phyloP scores from a whole-genome alignment of 2,329 filamentous ascomycete species.

The Trichophyton verrucosum region DNA sequence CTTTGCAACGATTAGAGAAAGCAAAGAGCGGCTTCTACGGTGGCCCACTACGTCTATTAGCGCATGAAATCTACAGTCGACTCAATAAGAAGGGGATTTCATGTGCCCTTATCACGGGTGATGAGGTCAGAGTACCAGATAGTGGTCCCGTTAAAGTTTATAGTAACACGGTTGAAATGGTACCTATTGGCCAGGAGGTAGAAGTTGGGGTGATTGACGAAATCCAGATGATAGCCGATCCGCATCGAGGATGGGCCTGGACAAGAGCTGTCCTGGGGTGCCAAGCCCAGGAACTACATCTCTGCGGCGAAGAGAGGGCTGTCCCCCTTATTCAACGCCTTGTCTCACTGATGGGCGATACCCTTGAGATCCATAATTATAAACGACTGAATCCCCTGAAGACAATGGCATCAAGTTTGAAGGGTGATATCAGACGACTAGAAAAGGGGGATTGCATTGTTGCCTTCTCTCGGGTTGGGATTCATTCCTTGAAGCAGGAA shows the following conservation, averaged over 20 bases:
- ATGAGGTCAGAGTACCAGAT: constrained; percentile 64
- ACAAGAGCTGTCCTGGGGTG: constrained; percentile 80
- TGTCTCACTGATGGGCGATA: constrained; percentile 67
- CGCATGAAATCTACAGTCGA: constrained; percentile 88
- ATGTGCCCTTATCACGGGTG: constrained; percentile 78
- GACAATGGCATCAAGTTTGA: constrained; percentile 51
- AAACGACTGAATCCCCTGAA: constrained; percentile 67
- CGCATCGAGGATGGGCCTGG: constrained; percentile 82
- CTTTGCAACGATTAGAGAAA: constrained; percentile 68
- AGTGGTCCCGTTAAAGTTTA: constrained; percentile 46
- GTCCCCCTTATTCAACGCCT: constrained; percentile 67
- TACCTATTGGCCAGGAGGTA: constrained; percentile 44
- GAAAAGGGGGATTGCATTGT: constrained; percentile 86
- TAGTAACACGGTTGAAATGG: constrained; percentile 94
- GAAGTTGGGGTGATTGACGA: constrained; percentile 96
- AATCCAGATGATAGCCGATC: constrained; percentile 88
- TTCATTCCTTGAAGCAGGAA: constrained; percentile 65
- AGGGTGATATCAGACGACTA: constrained; percentile 52
- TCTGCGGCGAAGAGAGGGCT: constrained; percentile 80
- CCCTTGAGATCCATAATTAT: constrained; percentile 70
- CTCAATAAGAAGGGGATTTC: constrained; percentile 63
- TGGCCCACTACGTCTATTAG: constrained; percentile 74
- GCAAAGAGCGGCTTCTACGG: constrained; percentile 73
- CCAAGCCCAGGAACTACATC: constrained; percentile 75
- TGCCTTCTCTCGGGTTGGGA: constrained; percentile 66